Evolutionary conservation across 306 rosid species (phyloP).

Genomic region (Cyamopsis tetragonoloba): DNA sequence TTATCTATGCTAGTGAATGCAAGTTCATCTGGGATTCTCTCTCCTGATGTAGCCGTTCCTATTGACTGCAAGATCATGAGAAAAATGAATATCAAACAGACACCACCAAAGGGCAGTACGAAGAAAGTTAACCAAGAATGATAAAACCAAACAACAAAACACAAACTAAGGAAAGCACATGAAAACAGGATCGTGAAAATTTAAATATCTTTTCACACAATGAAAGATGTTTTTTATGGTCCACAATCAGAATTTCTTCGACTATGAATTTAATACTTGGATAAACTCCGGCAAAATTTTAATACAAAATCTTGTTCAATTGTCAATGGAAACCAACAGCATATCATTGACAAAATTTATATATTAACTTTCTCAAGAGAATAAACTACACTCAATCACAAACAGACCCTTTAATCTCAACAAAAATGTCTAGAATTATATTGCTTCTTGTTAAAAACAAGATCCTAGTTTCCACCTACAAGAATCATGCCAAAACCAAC

Average conservation of each 20-base stretch:
- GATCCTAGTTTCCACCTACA: slow-evolving; percentile 7
- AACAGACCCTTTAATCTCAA: not conserved
- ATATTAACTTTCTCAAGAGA: not conserved
- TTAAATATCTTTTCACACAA: not conserved
- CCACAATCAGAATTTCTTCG: not conserved
- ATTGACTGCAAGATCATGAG: slow-evolving; percentile 47
- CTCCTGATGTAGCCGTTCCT: slow-evolving; percentile 35
- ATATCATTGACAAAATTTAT: not conserved
- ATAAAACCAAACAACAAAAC: slow-evolving; percentile 15
- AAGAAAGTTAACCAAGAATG: not conserved
- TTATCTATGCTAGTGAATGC: slow-evolving; percentile 51
- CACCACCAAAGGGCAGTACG: not conserved
- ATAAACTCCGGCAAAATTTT: not conserved
- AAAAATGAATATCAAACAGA: slow-evolving; percentile 20
- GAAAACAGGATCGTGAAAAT: slow-evolving; percentile 17
- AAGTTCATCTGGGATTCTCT: slow-evolving; percentile 44
- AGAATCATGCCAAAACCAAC: slow-evolving; percentile 11
- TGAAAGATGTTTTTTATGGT: not conserved
- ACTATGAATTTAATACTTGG: not conserved
- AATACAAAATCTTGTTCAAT: not conserved
- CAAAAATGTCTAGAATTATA: not conserved
- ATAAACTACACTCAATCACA: not conserved
- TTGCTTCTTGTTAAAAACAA: slow-evolving; percentile 6
- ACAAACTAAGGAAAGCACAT: slow-evolving; percentile 13
- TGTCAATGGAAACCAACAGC: not conserved